A percentile compares a stretch with the other conserved stretches of the same genome.
These are phyloP conservation scores for Prunus salicina DNA, from an alignment of 306 rosid genomes.

Conservation along the genomic window DNA sequence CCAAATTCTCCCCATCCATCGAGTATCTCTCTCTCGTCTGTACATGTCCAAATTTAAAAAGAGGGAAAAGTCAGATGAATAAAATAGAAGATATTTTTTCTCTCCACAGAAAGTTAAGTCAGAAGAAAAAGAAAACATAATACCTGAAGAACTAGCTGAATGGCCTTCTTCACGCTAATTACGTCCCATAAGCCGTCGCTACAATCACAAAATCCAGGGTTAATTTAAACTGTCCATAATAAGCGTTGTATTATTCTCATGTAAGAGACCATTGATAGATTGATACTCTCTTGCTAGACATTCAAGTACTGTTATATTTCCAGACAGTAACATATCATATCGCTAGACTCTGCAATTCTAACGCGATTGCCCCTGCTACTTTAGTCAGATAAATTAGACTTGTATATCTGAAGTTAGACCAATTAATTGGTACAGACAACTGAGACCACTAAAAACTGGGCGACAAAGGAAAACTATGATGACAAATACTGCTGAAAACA, in stretches of 20 bases:
- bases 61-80: background rate
- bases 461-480: too few relatives aligned
- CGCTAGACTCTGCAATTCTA: too few relatives aligned
- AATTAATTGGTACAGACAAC: too few relatives aligned
- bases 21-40: slow-evolving; percentile 64
- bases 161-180: slow-evolving; percentile 63
- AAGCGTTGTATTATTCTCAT: background rate
- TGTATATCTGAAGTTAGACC: too few relatives aligned
- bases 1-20: slow-evolving; percentile 44
- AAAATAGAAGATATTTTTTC: background rate
- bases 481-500: too few relatives aligned
- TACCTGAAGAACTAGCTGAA: slow-evolving; percentile 82
- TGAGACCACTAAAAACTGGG: too few relatives aligned
- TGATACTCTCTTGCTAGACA: too few relatives aligned
- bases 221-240: background rate
- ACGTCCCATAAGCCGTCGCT: slow-evolving; percentile 99
- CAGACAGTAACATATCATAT: too few relatives aligned
- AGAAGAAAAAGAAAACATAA: background rate
- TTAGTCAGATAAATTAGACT: too few relatives aligned
- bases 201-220: slow-evolving; percentile 32
- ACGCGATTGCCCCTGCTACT: too few relatives aligned
- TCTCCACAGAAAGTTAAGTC: background rate
- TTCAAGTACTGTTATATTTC: too few relatives aligned
- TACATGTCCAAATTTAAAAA: slow-evolving; percentile 10
- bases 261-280: background rate